Evolutionary conservation across 352 stramenopile genomes (phyloP), one percentile per base, ranked within the genome.

Genomic region (Phytophthora pisi): DNA sequence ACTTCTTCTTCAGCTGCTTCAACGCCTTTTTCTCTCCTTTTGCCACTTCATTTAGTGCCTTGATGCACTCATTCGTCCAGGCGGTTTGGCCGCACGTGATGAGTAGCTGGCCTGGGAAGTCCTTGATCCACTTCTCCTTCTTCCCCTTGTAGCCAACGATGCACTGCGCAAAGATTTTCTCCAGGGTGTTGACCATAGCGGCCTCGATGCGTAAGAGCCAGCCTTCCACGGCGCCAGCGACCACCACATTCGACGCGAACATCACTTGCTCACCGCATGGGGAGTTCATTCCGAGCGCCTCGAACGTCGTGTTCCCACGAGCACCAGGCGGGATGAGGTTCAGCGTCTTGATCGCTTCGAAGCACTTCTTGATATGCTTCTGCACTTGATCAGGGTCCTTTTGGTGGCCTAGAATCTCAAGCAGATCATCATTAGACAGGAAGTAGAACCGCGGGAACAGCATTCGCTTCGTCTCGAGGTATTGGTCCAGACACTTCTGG

Each of bases 121-220:
- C 92, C 52, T 97, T 97, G 51, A 98, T 95, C 94, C 94, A 98
- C 56, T 97, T 98, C 54, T 98, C 94, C 66, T 98, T 98, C 68
- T 98, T 98, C 11, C 87, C 90, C 43, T 95, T 95, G 64, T 96
- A 95, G 2, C 81, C 88, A 23, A 96, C 66, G 18, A 98, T 77
- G 42, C 89, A 97, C 40, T 91, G 83, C 10, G 77, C 84, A 38
- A 93, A 95, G 10, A 96, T 81, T 60, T 97, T 96, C 51, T 96
- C 82, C 15, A 97, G 65, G 9, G 82, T 92, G 36, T 78, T 84
- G 8, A 95, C 68, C 91, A 97, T 97, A 0, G 88, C 86, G 1
- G 82, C 76, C 38, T 97, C 89, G 9, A 97, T 80, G 5, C 86
- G 75, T 28, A 93, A 36, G 3, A 98, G 67, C 94, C 94, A 98